Evolutionary conservation across 352 stramenopile genomes (phyloP).

Genomic region (Pythium plurisporium): DNA sequence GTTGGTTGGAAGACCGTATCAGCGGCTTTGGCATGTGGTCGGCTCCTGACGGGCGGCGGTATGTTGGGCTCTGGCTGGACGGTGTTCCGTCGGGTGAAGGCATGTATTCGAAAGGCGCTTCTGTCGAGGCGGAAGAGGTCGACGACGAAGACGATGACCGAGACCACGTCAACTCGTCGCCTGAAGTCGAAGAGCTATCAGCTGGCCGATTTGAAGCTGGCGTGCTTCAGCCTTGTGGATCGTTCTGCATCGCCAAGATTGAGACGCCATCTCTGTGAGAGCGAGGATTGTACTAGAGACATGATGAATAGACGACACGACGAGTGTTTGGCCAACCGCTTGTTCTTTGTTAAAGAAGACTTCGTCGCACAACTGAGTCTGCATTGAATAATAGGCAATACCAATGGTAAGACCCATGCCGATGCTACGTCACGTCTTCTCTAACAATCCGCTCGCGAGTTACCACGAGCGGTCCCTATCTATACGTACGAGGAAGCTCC

Average conservation of each 20-base stretch:
- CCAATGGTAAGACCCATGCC: slow-evolving; percentile 51
- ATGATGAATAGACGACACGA: slow-evolving; percentile 16
- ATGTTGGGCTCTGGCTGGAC: slow-evolving; percentile 52
- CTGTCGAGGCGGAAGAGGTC: slow-evolving; percentile 13
- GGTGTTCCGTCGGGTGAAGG: slow-evolving; percentile 50
- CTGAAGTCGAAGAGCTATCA: slow-evolving; percentile 5
- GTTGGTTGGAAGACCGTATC: slow-evolving; percentile 45
- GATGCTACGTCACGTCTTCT: slow-evolving; percentile 49
- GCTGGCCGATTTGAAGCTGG: slow-evolving; percentile 43
- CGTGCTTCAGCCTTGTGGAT: slow-evolving; percentile 36
- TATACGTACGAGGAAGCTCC: slow-evolving; percentile 43
- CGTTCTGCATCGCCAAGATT: slow-evolving; percentile 33
- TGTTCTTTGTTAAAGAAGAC: slow-evolving; percentile 32
- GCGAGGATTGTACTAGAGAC: not conserved
- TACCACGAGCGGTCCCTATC: slow-evolving; percentile 48
- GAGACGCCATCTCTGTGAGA: not conserved
- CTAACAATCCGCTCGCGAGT: slow-evolving; percentile 41
- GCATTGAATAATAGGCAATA: slow-evolving; percentile 74
- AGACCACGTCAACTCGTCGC: slow-evolving; percentile 1
- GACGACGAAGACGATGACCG: slow-evolving; percentile 17
- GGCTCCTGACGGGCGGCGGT: slow-evolving; percentile 35
- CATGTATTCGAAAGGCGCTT: slow-evolving; percentile 36
- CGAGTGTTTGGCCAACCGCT: slow-evolving; percentile 26
- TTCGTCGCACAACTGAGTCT: slow-evolving; percentile 59
- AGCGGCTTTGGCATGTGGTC: slow-evolving; percentile 67